Conservation (phyloP, 192 early-diverging fungal species). For the Geosiphon pyriformis region DNA sequence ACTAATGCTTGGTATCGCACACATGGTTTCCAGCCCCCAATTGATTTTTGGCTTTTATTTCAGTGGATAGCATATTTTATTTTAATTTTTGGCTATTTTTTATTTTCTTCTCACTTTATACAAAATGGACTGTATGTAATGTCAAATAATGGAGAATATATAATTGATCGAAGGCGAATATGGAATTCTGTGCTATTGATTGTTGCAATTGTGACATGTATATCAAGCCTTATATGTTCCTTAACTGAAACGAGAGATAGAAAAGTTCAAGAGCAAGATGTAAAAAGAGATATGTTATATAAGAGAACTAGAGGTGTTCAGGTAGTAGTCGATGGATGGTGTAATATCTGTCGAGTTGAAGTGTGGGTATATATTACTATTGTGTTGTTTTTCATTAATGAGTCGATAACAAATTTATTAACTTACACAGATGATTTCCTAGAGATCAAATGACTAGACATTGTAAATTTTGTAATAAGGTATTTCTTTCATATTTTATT, state of each 20-base stretch:
- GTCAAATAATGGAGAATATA: neutral
- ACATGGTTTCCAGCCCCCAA: conserved; percentile 7
- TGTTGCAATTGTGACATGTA: neutral
- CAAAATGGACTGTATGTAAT: neutral
- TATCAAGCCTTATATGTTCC: conserved; percentile 2
- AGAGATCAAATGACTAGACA: conserved; percentile 14
- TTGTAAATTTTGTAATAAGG: conserved; percentile 26
- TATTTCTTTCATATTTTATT: too few relatives aligned
- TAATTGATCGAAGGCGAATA: neutral
- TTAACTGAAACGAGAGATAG: conserved; percentile 18
- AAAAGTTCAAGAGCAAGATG: neutral
- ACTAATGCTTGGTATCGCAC: conserved; percentile 18
- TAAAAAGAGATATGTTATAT: conserved; percentile 16
- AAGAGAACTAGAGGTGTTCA: neutral
- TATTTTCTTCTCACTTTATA: conserved; percentile 1
- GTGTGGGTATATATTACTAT: neutral
- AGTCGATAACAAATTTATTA: too few relatives aligned
- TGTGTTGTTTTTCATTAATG: neutral
- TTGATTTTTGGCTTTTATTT: conserved; percentile 13
- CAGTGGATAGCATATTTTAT: conserved; percentile 2
- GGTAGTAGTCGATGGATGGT: conserved; percentile 20
- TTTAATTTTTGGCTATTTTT: conserved; percentile 1
- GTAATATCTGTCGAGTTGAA: conserved; percentile 14
- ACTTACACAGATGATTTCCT: neutral
- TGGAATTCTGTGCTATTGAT: conserved; percentile 10